Conservation (phyloP, 306 rosid species). For the Adenanthera pavonina region DNA sequence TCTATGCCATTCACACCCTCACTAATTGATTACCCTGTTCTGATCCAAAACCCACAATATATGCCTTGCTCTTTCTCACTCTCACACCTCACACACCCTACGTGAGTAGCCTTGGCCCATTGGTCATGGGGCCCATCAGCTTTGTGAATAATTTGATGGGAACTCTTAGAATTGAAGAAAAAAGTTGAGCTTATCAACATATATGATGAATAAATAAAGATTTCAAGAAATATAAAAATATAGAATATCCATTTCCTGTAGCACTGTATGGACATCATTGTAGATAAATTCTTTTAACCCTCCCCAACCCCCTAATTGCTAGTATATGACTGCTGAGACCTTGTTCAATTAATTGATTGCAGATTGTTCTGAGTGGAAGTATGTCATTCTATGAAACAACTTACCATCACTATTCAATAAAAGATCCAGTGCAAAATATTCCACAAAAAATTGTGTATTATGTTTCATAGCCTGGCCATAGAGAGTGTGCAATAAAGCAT, state of each 20-base stretch:
- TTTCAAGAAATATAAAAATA: background rate
- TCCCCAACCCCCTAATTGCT: background rate
- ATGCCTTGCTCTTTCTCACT: no score
- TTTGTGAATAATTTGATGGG: background rate
- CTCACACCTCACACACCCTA: no score
- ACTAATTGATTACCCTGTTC: no score
- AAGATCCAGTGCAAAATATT: constrained; percentile 88
- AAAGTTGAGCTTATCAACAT: background rate
- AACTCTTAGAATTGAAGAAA: background rate
- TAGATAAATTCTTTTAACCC: background rate
- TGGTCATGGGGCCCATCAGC: no score
- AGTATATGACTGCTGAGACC: background rate
- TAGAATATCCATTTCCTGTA: background rate
- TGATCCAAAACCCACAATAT: no score
- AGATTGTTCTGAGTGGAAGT: constrained; percentile 19
- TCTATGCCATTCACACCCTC: no score
- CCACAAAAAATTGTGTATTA: constrained; percentile 89
- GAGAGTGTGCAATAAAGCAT: constrained; percentile 87
- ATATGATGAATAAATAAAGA: background rate
- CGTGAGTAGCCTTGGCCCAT: no score
- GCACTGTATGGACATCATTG: background rate
- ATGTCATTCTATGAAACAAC: constrained; percentile 32
- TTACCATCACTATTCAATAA: constrained; percentile 80
- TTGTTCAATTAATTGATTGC: constrained; percentile 12
- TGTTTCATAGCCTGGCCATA: constrained; percentile 95